Conservation (phyloP, 179 eudicot genomes). For the Amaranthus tricolor region DNA sequence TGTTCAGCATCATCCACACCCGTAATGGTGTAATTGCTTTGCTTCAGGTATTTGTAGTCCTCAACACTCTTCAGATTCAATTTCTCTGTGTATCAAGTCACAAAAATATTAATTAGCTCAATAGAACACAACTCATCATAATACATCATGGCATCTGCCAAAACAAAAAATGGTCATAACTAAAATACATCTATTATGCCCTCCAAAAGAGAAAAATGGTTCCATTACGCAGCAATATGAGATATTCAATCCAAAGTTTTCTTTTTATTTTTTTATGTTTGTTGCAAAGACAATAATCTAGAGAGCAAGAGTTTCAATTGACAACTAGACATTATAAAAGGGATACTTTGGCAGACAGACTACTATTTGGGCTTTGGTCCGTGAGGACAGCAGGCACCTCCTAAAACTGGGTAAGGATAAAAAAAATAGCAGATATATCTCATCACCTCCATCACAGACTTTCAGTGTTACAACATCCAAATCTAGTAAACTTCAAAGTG, state of each 20-base stretch:
- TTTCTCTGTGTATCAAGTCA: constrained; percentile 49
- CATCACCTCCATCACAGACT: background rate
- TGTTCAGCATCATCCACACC: constrained; percentile 96
- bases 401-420: background rate
- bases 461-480: background rate
- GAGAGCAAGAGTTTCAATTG: background rate
- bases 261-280: too few species aligned
- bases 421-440: background rate
- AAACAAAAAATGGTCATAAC: background rate
- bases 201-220: background rate
- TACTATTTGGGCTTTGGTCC: constrained; percentile 1
- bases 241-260: background rate
- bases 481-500: background rate
- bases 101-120: background rate
- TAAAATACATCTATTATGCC: too few species aligned
- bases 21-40: constrained; percentile 66
- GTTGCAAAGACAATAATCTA: background rate
- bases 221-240: background rate
- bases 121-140: background rate
- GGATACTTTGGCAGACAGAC: background rate
- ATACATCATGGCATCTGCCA: background rate
- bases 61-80: constrained; percentile 62
- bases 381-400: background rate
- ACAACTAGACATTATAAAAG: constrained; percentile 8
- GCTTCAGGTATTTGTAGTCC: constrained; percentile 75